phyloP scores from a whole-genome alignment of 306 rosid species.

The Dalbergia oliveri region DNA sequence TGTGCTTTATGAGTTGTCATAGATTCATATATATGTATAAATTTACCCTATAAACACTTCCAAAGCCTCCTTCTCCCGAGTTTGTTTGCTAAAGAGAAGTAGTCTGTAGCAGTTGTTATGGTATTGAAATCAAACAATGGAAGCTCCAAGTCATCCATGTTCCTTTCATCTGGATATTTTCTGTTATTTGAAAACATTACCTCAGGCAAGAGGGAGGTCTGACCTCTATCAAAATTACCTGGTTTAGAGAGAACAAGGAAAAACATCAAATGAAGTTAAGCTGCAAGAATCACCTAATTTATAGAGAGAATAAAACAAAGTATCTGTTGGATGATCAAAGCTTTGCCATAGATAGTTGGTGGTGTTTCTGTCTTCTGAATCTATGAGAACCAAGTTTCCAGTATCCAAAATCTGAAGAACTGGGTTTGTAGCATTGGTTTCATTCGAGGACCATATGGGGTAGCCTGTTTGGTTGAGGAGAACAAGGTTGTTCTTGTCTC shows the following conservation, averaged over 20 bases:
- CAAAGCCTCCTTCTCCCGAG: slow-evolving; percentile 68
- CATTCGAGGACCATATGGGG: slow-evolving; percentile 53
- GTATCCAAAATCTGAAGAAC: slow-evolving; percentile 56
- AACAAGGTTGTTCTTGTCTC: slow-evolving; percentile 41
- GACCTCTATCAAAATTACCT: slow-evolving; percentile 62
- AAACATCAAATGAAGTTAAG: background rate
- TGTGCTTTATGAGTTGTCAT: background rate
- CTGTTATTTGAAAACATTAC: slow-evolving; percentile 50
- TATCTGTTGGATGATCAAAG: slow-evolving; percentile 66
- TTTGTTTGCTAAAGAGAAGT: slow-evolving; percentile 51
- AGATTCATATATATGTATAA: background rate
- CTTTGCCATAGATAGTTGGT: slow-evolving; percentile 60
- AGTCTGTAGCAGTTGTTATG: slow-evolving; percentile 46
- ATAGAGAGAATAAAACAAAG: slow-evolving; percentile 28
- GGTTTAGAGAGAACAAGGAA: slow-evolving; percentile 30
- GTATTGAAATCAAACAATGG: slow-evolving; percentile 49
- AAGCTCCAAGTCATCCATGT: slow-evolving; percentile 51
- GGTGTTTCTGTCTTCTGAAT: slow-evolving; percentile 42
- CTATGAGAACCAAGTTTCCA: slow-evolving; percentile 59
- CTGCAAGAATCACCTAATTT: background rate
- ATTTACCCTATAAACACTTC: slow-evolving; percentile 54
- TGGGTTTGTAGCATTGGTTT: slow-evolving; percentile 37
- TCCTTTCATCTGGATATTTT: slow-evolving; percentile 49
- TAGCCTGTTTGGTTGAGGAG: slow-evolving; percentile 44
- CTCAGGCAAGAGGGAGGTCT: slow-evolving; percentile 53